phyloP scores from a whole-genome alignment of 2,329 filamentous ascomycete genomes.

The Furcasterigmium sp. region DNA sequence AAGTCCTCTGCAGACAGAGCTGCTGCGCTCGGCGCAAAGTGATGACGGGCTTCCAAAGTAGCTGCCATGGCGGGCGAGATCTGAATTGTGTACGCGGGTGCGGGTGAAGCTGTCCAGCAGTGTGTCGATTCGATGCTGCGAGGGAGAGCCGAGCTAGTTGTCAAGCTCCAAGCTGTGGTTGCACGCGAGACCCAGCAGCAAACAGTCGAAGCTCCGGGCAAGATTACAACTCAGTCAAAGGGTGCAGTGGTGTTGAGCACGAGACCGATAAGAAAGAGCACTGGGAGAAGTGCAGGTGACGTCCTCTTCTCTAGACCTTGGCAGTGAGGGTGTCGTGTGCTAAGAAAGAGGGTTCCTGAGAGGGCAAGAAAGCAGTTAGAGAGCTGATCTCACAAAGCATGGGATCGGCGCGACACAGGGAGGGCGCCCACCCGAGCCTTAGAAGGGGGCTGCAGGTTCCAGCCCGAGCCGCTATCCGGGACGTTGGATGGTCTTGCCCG shows the following conservation, averaged over 20 bases:
- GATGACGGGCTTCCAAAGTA: slow-evolving; percentile 4
- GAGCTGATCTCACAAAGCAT: not conserved
- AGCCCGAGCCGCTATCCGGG: not conserved
- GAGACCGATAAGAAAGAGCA: no score
- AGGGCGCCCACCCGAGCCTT: not conserved
- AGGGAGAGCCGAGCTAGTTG: no score
- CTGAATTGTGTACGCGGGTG: not conserved
- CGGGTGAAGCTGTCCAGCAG: no score
- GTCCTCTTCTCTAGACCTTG: not conserved
- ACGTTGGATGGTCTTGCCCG: not conserved
- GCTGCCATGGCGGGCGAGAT: slow-evolving; percentile 1
- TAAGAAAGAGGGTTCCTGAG: not conserved
- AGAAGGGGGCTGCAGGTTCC: not conserved
- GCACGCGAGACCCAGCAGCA: no score
- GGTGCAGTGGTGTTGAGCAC: no score
- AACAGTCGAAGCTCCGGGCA: no score
- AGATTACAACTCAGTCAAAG: no score
- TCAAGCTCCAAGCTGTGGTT: no score
- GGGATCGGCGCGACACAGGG: not conserved
- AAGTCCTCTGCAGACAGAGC: slow-evolving; percentile 47
- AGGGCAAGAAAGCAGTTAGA: not conserved
- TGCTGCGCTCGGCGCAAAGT: slow-evolving; percentile 14
- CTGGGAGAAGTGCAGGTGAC: not conserved
- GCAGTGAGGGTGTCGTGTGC: not conserved
- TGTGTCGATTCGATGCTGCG: not conserved